A percentile compares a stretch with the other conserved stretches of the same genome.
Conservation (phyloP, 805 yeast species). For the Metschnikowia arizonensis region DNA sequence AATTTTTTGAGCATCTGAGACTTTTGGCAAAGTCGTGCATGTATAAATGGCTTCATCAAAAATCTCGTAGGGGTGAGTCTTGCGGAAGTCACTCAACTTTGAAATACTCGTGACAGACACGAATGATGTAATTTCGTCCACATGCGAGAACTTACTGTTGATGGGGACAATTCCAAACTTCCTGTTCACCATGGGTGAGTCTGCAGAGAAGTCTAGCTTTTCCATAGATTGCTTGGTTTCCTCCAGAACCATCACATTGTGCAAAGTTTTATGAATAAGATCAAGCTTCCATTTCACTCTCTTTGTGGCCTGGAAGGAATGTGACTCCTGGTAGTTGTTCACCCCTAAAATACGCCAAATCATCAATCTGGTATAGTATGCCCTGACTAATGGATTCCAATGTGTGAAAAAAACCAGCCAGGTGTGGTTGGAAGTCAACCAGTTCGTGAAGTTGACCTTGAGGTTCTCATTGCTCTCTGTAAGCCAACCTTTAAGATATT, state of each 20-base stretch:
- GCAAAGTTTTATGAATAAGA: conserved; percentile 20
- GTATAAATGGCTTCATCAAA: conserved; percentile 62
- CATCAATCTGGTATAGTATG: conserved; percentile 61
- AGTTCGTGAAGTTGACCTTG: conserved; percentile 47
- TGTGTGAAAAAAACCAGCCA: conserved; percentile 66
- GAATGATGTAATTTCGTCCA: conserved; percentile 12
- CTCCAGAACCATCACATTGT: conserved; percentile 5
- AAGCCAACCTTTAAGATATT: conserved; percentile 35
- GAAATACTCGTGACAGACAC: conserved; percentile 17
- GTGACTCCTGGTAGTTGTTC: conserved; percentile 36
- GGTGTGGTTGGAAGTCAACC: conserved; percentile 47
- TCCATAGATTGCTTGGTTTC: not conserved
- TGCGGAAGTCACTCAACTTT: conserved; percentile 36
- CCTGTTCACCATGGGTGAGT: conserved; percentile 44
- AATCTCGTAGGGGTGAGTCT: conserved; percentile 58
- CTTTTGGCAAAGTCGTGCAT: conserved; percentile 22
- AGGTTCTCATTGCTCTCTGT: conserved; percentile 35
- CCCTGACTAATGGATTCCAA: conserved; percentile 75
- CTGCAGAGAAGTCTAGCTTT: conserved; percentile 28
- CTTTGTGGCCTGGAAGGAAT: conserved; percentile 27
- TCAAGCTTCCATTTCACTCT: conserved; percentile 30
- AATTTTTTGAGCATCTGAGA: conserved; percentile 7
- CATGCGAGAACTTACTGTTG: conserved; percentile 22
- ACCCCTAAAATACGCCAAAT: conserved; percentile 60
- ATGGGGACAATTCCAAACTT: conserved; percentile 43